Base-by-base conservation (phyloP, 2,329 filamentous ascomycete genomes). In the Fusarium sp. region DNA sequence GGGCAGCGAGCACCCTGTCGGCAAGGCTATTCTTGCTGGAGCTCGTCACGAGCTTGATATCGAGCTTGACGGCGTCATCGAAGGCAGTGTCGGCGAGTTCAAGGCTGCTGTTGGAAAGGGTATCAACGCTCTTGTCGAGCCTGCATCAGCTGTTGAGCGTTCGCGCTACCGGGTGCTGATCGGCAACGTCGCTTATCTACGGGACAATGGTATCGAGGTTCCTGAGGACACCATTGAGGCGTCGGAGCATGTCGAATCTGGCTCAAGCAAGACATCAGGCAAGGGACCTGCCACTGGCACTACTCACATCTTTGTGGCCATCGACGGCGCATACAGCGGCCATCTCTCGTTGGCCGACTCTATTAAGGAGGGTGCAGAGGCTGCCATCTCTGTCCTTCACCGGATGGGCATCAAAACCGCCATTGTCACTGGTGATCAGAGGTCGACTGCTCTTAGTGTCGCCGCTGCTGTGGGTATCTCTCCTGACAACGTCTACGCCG, bases 1-100 rank as follows among this genome's bases (percentile, higher is more conserved):
- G 85, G 91, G 92, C 65, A 97, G 92, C 72, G 95, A 99, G 77
- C 95, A 99, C 73, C 95, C 95, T 1, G 91, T 98, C 53, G 95
- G 93, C n/a, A 92, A 88, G 70, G 94, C 95, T 12, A 91, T 98
- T 47, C 81, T 96, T 6, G 77, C 79, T 1, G 88, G 88, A 26
- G 93, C 94, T 4, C 93, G 91, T 68, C 80, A 85, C 2, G 87
- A 94, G 73, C 86, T 97, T 8, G 88, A 87, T 5, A 76, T 97
- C 35, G 88, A 86, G 13, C 75, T 82, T 2, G 92, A 96, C 55
- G 89, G 85, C 7, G 85, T 88, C 15, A 84, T 98, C 29, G 91
- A 96, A 58, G 95, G 95, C 43, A 91, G 86, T 65, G 84, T 96
- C 35, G 92, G 91, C 51, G 90, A 96, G 31, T 98, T 99, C 74